Evolutionary conservation across 306 rosid genomes (phyloP), one percentile per base, ranked within the genome.

Genomic region (Elaeagnus macrophylla): DNA sequence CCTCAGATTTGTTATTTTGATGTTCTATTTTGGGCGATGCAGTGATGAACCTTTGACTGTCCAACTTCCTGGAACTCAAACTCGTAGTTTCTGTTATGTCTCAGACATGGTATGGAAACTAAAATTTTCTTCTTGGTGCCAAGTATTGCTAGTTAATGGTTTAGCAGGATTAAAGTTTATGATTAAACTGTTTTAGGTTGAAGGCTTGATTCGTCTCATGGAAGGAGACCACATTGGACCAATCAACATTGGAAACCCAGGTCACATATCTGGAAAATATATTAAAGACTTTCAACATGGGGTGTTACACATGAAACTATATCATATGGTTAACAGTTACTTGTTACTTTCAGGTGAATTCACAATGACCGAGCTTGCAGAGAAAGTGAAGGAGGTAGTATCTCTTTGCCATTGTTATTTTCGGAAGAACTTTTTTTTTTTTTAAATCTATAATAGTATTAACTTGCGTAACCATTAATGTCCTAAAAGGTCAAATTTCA

Each of bases 201-300:
- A 81, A 61, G 94, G 94, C 53, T 86, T 87, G 50, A 77, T 87
- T 67, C 79, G 81, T 53, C 86, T 87, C 52, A 87, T 87, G 95
- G 84, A 55, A 66, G 89, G 94, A 65, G 73, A 80, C 6, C 48
- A 77, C 77, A 81, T 84, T 6, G 94, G 89, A 9, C 94, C 95
- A 64, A 81, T 87, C 70, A 87, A 87, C 70, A 77, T 87, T 56
- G 95, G 95, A 66, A 87, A 87, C 81, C 94, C 95, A 56, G 95
- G 88, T 86, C 50, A 60, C 6, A 25, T 25, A 25, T 47, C 63
- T 37, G 51, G 35, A 62, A n/a, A 46, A 53, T 25, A 25, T 25
- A 25, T 2, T 25, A 25, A 25, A 5, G 32, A 25, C 3, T 2
- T 2, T 25, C 32, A 25, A 25, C 32, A 25, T 25, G 32, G 32